Conservation (phyloP, 768 basidiomycete genomes). For the Xerocomellus intermedius region DNA sequence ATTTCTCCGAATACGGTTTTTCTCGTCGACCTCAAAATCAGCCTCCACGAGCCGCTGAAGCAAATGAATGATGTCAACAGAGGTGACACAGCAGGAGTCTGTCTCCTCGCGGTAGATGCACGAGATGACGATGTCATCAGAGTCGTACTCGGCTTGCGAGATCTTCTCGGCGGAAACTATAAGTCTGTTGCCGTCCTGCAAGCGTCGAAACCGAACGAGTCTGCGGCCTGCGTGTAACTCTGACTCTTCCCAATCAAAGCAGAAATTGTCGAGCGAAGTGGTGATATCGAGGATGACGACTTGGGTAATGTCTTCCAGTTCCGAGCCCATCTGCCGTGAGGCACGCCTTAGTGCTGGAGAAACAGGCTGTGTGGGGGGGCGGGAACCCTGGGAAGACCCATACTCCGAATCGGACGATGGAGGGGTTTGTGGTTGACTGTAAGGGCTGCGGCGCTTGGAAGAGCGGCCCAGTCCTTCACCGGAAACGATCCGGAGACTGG, state of each 20-base stretch:
- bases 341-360: constrained; percentile 24
- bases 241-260: constrained; percentile 56
- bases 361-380: constrained; percentile 1
- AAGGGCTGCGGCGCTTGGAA: constrained; percentile 40
- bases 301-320: constrained; percentile 44
- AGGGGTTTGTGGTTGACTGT: constrained; percentile 39
- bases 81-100: constrained; percentile 84
- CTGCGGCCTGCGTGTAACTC: constrained; percentile 73
- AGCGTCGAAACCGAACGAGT: constrained; percentile 81
- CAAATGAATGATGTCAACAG: constrained; percentile 93
- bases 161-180: constrained; percentile 79
- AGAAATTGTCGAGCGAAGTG: constrained; percentile 55
- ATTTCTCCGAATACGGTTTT: constrained; percentile 93
- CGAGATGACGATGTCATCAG: constrained; percentile 81
- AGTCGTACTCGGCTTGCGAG: constrained; percentile 66
- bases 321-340: constrained; percentile 23
- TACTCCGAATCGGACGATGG: constrained; percentile 43
- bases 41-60: constrained; percentile 74
- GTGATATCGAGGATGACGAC: constrained; percentile 61
- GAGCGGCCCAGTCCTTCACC: constrained; percentile 19
- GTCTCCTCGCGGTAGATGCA: constrained; percentile 87
- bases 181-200: constrained; percentile 74
- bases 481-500: constrained; percentile 31
- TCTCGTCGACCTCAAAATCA: constrained; percentile 91
- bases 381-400: constrained; percentile 28